phyloP scores from a whole-genome alignment of 805 yeast species.

The Schwanniomyces polymorphus region DNA sequence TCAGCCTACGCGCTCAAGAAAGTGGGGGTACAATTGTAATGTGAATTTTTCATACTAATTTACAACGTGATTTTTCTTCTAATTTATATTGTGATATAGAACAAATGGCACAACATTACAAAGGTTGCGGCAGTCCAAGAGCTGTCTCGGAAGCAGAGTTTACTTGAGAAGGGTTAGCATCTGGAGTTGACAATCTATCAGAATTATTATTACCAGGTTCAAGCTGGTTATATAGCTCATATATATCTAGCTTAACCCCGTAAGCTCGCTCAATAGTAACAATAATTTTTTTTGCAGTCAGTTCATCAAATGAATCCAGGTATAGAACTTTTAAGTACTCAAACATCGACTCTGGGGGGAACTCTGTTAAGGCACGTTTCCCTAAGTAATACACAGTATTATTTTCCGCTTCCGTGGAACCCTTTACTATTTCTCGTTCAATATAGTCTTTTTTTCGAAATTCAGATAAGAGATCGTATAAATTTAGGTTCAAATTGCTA shows the following conservation, averaged over 20 bases:
- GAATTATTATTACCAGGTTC: background rate
- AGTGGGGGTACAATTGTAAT: background rate
- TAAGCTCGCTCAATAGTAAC: conserved; percentile 25
- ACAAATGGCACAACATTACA: background rate
- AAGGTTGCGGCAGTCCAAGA: background rate
- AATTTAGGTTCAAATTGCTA: conserved; percentile 18
- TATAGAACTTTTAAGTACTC: conserved; percentile 23
- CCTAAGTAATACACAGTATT: conserved; percentile 30
- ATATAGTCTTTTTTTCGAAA: conserved; percentile 31
- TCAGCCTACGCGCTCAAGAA: no score
- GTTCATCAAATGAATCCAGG: conserved; percentile 20
- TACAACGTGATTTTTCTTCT: background rate
- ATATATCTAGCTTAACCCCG: conserved; percentile 6
- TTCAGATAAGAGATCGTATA: conserved; percentile 22
- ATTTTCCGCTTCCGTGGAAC: conserved; percentile 12
- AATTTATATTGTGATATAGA: background rate
- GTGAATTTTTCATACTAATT: background rate
- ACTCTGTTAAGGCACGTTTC: conserved; percentile 31
- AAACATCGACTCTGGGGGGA: conserved; percentile 26
- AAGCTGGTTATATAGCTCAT: background rate
- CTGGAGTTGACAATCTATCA: background rate
- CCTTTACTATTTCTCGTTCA: conserved; percentile 10
- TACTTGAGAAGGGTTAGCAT: background rate
- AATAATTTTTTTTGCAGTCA: conserved; percentile 15
- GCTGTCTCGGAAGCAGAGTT: background rate